Base-by-base conservation (phyloP, 768 basidiomycete genomes). In the Rhizopogon roseolus region DNA sequence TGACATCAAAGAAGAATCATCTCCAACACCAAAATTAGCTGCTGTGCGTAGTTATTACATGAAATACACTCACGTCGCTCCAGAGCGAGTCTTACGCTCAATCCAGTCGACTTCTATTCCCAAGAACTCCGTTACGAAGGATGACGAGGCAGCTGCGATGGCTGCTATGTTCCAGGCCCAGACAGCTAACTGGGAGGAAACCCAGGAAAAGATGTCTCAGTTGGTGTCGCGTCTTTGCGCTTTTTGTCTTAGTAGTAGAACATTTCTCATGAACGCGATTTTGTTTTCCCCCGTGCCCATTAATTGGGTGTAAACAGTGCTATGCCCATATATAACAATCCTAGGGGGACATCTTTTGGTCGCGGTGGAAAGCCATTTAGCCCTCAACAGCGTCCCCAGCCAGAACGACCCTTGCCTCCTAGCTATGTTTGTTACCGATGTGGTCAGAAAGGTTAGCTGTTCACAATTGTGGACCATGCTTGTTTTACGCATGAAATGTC, bases 181-280 rank as follows among this genome's bases (percentile, higher is more conserved):
- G 72, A 85, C 86, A 39, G 86, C 90, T 59, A 91, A 94, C 72
- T 99, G 96, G 97, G 90, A 97, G 77, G 90, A 95, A 81, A 88
- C 94, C 66, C 93, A 98, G 76, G 94, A 98, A 80, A 93, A 96
- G 81, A 98, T 99, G 95, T 89, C 94, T 68, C 87, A 93, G 97
- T 99, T 79, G 78, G 95, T 94, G 77, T 83, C 74, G 75, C 77
- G 78, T 79, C 67, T 70, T 63, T 64, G 65, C 68, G 68, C 74
- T 76, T 74, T 74, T 76, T 80, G 72, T 81, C 69, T 64, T 72
- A 70, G 80, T 86, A 85, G 83, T 87, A 86, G 80, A 73, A 60
- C 68, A 62, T 70, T 60, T 89, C 87, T 88, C 85, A 90, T 88
- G 80, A 81, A 84, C 77, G 72, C 73, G 62, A 63, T 76, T 77